Conservation (phyloP, 768 basidiomycete genomes). For the Asterophora lycoperdoides region DNA sequence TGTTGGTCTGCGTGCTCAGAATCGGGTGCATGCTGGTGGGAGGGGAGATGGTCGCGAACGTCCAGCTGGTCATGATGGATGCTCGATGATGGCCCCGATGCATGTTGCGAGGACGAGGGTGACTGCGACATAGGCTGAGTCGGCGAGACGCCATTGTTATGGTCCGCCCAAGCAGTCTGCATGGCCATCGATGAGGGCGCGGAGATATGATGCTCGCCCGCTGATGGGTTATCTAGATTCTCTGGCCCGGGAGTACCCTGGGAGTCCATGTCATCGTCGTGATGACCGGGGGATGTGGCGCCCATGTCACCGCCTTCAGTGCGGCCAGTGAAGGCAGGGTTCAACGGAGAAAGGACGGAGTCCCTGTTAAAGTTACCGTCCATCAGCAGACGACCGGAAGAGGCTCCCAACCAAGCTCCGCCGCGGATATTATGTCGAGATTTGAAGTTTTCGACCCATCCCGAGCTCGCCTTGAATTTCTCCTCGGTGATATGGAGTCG, state of each 20-base stretch:
- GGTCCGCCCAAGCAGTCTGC: slow-evolving; percentile 17
- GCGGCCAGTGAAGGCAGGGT: slow-evolving; percentile 34
- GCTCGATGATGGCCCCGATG: not conserved
- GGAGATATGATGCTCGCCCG: slow-evolving; percentile 8
- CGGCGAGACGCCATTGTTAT: slow-evolving; percentile 15
- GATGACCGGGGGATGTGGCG: slow-evolving; percentile 12
- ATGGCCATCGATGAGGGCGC: slow-evolving; percentile 16
- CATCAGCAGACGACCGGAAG: slow-evolving; percentile 17
- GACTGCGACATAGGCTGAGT: slow-evolving; percentile 8
- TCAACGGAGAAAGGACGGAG: slow-evolving; percentile 31
- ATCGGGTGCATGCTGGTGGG: slow-evolving; percentile 1
- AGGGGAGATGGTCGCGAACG: not conserved
- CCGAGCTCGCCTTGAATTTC: slow-evolving; percentile 86
- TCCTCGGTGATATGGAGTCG: slow-evolving; percentile 55
- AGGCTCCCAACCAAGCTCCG: slow-evolving; percentile 48
- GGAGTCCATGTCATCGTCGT: slow-evolving; percentile 23
- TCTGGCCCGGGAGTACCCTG: slow-evolving; percentile 35
- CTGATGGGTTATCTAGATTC: not conserved
- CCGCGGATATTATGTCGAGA: slow-evolving; percentile 70
- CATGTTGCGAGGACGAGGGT: slow-evolving; percentile 8
- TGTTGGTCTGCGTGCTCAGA: not conserved
- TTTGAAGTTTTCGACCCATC: slow-evolving; percentile 94
- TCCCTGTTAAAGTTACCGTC: not conserved
- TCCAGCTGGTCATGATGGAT: not conserved
- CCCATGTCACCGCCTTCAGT: slow-evolving; percentile 24